Conservation (phyloP, 768 basidiomycete genomes). For the Serendipita vermifera region DNA sequence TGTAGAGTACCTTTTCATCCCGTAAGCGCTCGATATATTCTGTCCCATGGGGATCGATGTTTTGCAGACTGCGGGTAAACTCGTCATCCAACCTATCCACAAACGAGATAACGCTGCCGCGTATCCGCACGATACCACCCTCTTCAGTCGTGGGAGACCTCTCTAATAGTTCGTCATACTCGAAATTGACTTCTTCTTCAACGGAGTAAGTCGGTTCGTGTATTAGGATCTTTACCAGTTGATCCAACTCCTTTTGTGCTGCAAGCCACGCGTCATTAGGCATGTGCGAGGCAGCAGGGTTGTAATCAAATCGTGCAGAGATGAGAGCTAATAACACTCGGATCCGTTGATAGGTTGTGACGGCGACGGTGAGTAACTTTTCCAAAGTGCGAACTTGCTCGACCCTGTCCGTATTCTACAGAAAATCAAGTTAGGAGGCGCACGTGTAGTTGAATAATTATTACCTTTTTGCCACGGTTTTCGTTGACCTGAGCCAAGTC, state of each 20-base stretch:
- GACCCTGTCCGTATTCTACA: constrained; percentile 85
- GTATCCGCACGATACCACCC: constrained; percentile 66
- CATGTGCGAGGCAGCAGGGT: constrained; percentile 76
- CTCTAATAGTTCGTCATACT: constrained; percentile 85
- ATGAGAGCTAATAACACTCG: constrained; percentile 88
- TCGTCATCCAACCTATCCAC: constrained; percentile 96
- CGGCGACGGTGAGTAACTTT: constrained; percentile 70
- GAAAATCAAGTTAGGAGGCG: background rate
- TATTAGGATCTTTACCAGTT: constrained; percentile 68
- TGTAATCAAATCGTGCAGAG: constrained; percentile 95
- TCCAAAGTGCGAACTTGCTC: constrained; percentile 91
- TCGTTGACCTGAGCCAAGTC: constrained; percentile 84
- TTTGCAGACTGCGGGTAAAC: constrained; percentile 93
- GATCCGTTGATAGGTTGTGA: constrained; percentile 83
- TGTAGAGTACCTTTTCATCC: constrained; percentile 89
- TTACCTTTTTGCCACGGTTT: constrained; percentile 89
- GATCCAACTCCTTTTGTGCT: constrained; percentile 79
- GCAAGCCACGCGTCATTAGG: constrained; percentile 82
- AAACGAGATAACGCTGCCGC: constrained; percentile 92
- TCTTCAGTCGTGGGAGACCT: constrained; percentile 57
- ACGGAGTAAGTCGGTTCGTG: constrained; percentile 64
- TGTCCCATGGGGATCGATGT: constrained; percentile 97
- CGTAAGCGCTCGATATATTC: constrained; percentile 96
- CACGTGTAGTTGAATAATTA: constrained; percentile 15
- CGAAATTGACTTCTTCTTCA: constrained; percentile 64